These are phyloP conservation scores for Elsinoe necatrix DNA, from an alignment of 2,329 filamentous ascomycete species.

Conservation along the genomic window DNA sequence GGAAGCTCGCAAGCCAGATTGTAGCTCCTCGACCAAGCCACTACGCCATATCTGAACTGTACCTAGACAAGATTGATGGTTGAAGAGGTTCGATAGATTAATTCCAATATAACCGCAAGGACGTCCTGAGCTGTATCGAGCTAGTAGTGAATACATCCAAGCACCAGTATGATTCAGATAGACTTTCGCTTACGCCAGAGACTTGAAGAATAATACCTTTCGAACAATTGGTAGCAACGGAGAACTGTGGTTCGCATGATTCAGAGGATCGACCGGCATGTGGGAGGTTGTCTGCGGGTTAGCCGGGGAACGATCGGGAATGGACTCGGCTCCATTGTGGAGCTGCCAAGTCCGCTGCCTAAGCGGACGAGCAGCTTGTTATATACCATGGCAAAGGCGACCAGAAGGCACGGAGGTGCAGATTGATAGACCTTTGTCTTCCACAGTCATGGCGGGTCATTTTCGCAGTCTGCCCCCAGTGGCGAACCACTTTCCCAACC, in stretches of 20 bases:
- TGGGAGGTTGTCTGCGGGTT: neutral
- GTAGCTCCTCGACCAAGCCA: neutral
- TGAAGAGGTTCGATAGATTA: too few relatives aligned
- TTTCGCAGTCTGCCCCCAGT: neutral
- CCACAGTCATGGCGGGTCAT: neutral
- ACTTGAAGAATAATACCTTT: too few relatives aligned
- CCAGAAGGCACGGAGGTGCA: neutral
- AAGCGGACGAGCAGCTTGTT: neutral
- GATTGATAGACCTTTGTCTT: neutral
- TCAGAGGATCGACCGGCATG: neutral
- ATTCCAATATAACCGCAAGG: too few relatives aligned
- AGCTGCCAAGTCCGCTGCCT: neutral
- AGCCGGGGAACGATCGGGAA: neutral
- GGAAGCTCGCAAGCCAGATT: neutral
- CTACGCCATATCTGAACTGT: neutral
- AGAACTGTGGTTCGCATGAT: too few relatives aligned
- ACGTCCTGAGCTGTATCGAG: too few relatives aligned
- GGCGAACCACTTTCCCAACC: conserved; percentile 16
- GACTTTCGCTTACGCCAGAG: too few relatives aligned
- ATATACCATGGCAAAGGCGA: too few relatives aligned
- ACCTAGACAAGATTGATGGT: too few relatives aligned
- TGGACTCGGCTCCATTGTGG: neutral
- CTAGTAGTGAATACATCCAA: too few relatives aligned
- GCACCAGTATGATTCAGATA: too few relatives aligned
- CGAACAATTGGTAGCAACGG: too few relatives aligned